Evolutionary conservation across 495 filamentous ascomycete genomes (phyloP).

Genomic region (Amorphotheca resinae): DNA sequence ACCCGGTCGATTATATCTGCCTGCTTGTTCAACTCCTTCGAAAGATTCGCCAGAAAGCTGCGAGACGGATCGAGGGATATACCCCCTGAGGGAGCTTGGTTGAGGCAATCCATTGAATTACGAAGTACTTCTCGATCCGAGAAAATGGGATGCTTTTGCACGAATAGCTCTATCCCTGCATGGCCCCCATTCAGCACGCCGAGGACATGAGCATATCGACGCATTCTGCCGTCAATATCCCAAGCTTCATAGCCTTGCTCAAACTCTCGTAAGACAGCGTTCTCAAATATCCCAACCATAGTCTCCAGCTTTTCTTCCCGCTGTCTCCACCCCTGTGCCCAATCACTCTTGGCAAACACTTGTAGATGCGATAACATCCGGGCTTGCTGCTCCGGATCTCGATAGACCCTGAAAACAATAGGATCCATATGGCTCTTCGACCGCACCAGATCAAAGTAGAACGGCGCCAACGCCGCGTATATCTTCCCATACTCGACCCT

Average conservation of each 20-base stretch:
- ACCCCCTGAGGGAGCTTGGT: conserved; percentile 42
- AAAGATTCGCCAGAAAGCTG: conserved; percentile 64
- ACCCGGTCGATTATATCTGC: conserved; percentile 68
- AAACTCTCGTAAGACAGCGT: conserved; percentile 79
- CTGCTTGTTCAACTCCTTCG: conserved; percentile 70
- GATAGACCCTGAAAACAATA: conserved; percentile 71
- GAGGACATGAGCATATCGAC: conserved; percentile 76
- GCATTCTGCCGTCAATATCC: conserved; percentile 82
- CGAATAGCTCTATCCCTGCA: conserved; percentile 69
- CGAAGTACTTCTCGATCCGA: conserved; percentile 58
- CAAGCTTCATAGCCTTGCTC: conserved; percentile 81
- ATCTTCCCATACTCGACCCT: conserved; percentile 84
- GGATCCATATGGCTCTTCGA: conserved; percentile 68
- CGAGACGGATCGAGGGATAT: conserved; percentile 68
- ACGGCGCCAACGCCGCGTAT: conserved; percentile 74
- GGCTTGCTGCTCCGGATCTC: conserved; percentile 80
- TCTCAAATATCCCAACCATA: conserved; percentile 82
- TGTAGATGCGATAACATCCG: conserved; percentile 71
- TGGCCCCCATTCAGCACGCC: conserved; percentile 69
- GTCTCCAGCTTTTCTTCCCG: conserved; percentile 55
- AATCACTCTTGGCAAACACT: conserved; percentile 69
- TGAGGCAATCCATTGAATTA: conserved; percentile 72
- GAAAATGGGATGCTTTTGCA: conserved; percentile 77
- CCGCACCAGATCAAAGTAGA: conserved; percentile 69
- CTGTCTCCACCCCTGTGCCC: conserved; percentile 55